These are phyloP conservation scores for Orbilia blumenaviensis DNA, from an alignment of 2,329 filamentous ascomycete species.

Conservation along the genomic window DNA sequence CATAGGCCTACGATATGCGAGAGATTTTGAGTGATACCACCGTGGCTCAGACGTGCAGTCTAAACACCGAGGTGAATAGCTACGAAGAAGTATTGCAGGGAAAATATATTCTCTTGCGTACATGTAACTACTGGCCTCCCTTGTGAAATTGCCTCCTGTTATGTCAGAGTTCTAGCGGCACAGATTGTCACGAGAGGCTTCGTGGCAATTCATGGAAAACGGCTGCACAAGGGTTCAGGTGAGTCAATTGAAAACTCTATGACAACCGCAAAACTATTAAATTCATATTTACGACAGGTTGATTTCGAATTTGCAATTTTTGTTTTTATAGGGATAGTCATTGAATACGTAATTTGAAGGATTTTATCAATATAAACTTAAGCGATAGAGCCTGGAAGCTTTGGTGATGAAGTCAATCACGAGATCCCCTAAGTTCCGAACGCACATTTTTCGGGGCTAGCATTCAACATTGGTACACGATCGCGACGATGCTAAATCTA, in stretches of 20 bases:
- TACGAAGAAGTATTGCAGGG: background rate
- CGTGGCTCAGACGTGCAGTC: constrained; percentile 37
- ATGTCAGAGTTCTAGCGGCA: background rate
- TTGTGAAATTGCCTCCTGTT: background rate
- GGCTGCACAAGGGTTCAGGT: background rate
- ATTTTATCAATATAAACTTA: too few species aligned
- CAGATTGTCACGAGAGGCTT: background rate
- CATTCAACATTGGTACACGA: too few species aligned
- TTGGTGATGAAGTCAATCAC: too few species aligned
- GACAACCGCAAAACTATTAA: background rate
- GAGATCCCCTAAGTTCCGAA: too few species aligned
- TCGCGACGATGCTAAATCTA: too few species aligned
- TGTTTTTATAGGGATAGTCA: too few species aligned
- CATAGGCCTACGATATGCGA: constrained; percentile 14
- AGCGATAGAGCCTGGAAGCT: too few species aligned
- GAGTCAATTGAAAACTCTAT: background rate
- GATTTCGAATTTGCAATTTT: too few species aligned
- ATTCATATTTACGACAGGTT: too few species aligned
- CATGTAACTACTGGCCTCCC: background rate
- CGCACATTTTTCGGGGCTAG: too few species aligned
- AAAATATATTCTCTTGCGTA: background rate
- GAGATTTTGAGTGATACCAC: constrained; percentile 16
- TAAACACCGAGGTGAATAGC: background rate
- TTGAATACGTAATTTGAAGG: too few species aligned
- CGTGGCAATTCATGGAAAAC: background rate